A percentile compares a stretch with the other conserved stretches of the same genome.
Evolutionary conservation across 441 rosid genomes (phyloP).

Genomic region (Gossypium davidsonii): DNA sequence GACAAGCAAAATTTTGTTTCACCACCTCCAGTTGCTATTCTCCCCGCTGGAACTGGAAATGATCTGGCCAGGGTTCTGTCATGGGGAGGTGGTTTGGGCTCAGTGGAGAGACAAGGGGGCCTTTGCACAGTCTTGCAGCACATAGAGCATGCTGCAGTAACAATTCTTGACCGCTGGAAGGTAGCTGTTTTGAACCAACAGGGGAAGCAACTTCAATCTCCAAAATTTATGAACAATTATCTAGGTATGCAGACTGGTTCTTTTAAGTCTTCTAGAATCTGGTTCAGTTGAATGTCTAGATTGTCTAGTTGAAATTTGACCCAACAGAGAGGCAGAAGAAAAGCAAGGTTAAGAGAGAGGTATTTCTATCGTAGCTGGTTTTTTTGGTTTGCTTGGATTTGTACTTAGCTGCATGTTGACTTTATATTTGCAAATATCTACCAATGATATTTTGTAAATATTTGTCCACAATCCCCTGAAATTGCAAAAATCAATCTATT

Average conservation of each 20-base stretch:
- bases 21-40: constrained; percentile 96
- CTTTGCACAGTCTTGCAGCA: constrained; percentile 66
- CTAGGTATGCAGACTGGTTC: constrained; percentile 42
- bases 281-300: constrained; percentile 5
- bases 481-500: not conserved
- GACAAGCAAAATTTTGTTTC: constrained; percentile 90
- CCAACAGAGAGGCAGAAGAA: not conserved
- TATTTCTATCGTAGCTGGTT: not conserved
- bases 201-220: constrained; percentile 58
- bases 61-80: constrained; percentile 90
- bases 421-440: not conserved
- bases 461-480: not conserved
- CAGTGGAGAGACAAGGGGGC: constrained; percentile 92
- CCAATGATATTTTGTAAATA: not conserved
- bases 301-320: not conserved
- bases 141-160: constrained; percentile 90
- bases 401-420: not conserved
- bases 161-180: constrained; percentile 97
- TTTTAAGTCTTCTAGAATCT: constrained; percentile 1
- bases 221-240: constrained; percentile 92
- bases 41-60: constrained; percentile 99
- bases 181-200: constrained; percentile 56
- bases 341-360: not conserved
- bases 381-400: not conserved
- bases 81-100: constrained; percentile 95